phyloP scores from a whole-genome alignment of 1,139 yeast genomes.

The Hyphopichia wangnamkhiaoensis region DNA sequence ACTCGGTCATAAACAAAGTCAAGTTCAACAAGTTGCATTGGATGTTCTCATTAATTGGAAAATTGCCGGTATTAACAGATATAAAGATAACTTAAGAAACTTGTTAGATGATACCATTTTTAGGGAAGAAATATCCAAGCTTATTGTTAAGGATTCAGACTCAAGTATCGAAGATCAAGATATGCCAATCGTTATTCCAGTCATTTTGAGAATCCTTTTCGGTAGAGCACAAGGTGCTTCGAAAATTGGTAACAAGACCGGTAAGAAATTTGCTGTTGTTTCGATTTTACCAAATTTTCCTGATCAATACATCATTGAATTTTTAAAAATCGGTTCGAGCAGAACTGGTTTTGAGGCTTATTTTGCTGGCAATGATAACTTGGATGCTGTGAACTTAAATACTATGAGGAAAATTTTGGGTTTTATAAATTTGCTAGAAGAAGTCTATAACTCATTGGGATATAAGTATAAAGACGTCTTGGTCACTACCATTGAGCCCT shows the following conservation, averaged over 20 bases:
- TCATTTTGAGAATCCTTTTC: constrained; percentile 75
- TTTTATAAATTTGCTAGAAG: constrained; percentile 66
- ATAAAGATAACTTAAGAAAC: constrained; percentile 70
- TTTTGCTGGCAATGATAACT: constrained; percentile 20
- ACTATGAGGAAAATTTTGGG: constrained; percentile 64
- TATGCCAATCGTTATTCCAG: constrained; percentile 60
- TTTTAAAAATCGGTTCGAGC: constrained; percentile 63
- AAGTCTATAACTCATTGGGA: constrained; percentile 65
- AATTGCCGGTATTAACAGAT: constrained; percentile 58
- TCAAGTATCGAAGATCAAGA: constrained; percentile 64
- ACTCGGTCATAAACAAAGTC: constrained; percentile 61
- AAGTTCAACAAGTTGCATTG: constrained; percentile 72
- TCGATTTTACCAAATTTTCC: constrained; percentile 66
- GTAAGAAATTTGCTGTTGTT: constrained; percentile 77
- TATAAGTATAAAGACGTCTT: constrained; percentile 53
- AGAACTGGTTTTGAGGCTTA: constrained; percentile 48
- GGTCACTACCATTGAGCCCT: constrained; percentile 56
- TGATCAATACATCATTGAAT: constrained; percentile 54
- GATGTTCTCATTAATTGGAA: constrained; percentile 71
- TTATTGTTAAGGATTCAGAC: constrained; percentile 55
- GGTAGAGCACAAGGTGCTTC: constrained; percentile 75
- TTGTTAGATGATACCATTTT: constrained; percentile 80
- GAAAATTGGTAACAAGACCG: constrained; percentile 66
- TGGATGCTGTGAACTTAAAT: constrained; percentile 18
- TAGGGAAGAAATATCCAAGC: constrained; percentile 76